Evolutionary conservation across 2,329 filamentous ascomycete genomes (phyloP), one percentile per base, ranked within the genome.

Genomic region (Penicillium concentricum): DNA sequence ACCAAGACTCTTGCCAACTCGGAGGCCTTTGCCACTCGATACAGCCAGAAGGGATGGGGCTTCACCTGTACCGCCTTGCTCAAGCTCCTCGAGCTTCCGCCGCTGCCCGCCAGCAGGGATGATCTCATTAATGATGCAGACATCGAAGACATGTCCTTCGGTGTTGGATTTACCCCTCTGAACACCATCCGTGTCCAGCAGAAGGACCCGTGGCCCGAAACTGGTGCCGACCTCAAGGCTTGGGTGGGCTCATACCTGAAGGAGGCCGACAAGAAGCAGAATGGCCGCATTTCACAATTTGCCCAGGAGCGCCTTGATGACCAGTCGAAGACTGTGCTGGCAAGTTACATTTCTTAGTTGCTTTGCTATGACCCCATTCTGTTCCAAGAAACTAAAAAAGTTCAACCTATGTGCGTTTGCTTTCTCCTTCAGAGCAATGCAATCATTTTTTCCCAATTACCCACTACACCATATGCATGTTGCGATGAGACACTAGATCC

Each of bases 81-180:
- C 41, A 91, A 93, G 66, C 82, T 97, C 15, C 82, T 99, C 8
- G 88, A 93, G 71, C 95, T 96, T 75, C 91, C 93, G 26, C 92
- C 93, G 35, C 84, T 93, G 5, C 81, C 82, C 15, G 84, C 87
- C 1, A 78, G 82, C 35, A 87, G 88, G 56, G 87, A 91, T 61
- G 91, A 95, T 64, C 78, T 90, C 49, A 87, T 96, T 61, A 84
- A 86, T 12, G 94, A 97, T 71, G 87, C 91, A 3, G 93, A 97
- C 68, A 90, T 96, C 26, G 94, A 99, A 67, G 94, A 99, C 72
- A 87, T 97, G 64, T 88, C 91, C 28, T 99, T 99, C 69, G 94
- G 94, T 26, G 87, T 97, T 62, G 93, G 92, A 9, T 99, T 96
- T 76, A 97, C 94, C 0, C 88, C 90, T 32, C 83, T 99, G 61